Evolutionary conservation across 371 early-diverging fungal species (phyloP), one percentile per base, ranked within the genome.

Genomic region (Rhizopus delemar): DNA sequence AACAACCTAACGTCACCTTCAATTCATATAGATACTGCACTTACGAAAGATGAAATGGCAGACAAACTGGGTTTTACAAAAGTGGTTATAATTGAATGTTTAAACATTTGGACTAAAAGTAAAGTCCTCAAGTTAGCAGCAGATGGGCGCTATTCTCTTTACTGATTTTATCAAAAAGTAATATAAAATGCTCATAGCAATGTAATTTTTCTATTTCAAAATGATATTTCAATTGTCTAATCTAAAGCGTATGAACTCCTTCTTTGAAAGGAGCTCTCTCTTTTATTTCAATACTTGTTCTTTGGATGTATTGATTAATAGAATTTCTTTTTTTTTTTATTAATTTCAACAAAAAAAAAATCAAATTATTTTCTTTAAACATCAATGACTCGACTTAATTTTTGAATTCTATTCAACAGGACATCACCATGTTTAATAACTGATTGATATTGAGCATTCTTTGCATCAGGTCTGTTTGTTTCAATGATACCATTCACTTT

Each of bases 401-500:
- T 97, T 80, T 99, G 99, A 51, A 99, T 85, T 62, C 95, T 89
- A 78, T 94, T 98, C 67, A 98, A 80, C 62, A 99, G 78, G 62
- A 93, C 57, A 76, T 99, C 99, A 11, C 99, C 98, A 68, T 96
- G 94, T 77, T 97, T 99, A 71, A 99, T 95, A 28, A 90, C 86
- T 46, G 86, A 78, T 73, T 96, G 96, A 78, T 97, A 99, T 78
- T 96, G 95, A 22, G 93, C 93, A 64, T 97, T 97, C 86, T 97
- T 95, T 33, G 90, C 87, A 62, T 97, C 98, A 8, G 96, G 95
- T 55, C 97, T 90, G 80, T 95, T 97, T 16, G 97, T 96, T 67
- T 93, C 94, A 53, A 99, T 94, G 41, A 98, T 88, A 16, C 97
- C 97, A 58, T 89, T 91, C n/a, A 99, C 97, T 71, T 97, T 97